Evolutionary conservation across 805 yeast genomes (phyloP), one percentile per base, ranked within the genome.

Genomic region (Candida bentonensis): DNA sequence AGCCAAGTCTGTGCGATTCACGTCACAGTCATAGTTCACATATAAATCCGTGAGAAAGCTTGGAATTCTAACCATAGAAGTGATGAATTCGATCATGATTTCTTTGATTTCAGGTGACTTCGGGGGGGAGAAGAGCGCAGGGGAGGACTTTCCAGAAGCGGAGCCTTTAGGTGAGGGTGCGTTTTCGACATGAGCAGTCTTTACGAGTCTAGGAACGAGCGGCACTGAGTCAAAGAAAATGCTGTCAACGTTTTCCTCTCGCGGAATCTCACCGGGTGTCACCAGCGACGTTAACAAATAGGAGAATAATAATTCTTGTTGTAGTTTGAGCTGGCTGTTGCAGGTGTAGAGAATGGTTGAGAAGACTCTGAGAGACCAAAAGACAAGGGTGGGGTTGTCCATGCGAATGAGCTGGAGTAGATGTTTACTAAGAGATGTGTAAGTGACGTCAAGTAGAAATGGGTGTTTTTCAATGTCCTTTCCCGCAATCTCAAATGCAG

Each of bases 21-120:
- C 78, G 56, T 86, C 89, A 62, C 97, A 89, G 60, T 92, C 98
- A 59, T 78, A 92, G 46, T 79, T 79, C 45, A 83, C 78, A 58
- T 83, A 92, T 27, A 88, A 60, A 39, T 77, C 73, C 13, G 86
- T 74, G 59, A 87, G 86, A 46, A 85, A 79, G 2, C 73, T 65
- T 1, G 95, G 89, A 0, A 84, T 76, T 46, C 95, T 52, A 15
- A 64, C 56, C 46, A 67, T 44, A 21, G 60, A 76, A 2, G 95
- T 82, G 2, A 89, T 63, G 11, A 88, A 78, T 61, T 92, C 98
- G 36, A 88, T 73, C 51, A 92, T 68, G 47, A 84, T 69, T 58
- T 92, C 98, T 51, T 89, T 81, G 1, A 57, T 54, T 28, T 62
- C 67, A 5, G 67, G 64, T 15, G 51, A 44, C 40, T 59, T 49